Conservation (phyloP, 345 rosid genomes). For the Dovyalis caffra region DNA sequence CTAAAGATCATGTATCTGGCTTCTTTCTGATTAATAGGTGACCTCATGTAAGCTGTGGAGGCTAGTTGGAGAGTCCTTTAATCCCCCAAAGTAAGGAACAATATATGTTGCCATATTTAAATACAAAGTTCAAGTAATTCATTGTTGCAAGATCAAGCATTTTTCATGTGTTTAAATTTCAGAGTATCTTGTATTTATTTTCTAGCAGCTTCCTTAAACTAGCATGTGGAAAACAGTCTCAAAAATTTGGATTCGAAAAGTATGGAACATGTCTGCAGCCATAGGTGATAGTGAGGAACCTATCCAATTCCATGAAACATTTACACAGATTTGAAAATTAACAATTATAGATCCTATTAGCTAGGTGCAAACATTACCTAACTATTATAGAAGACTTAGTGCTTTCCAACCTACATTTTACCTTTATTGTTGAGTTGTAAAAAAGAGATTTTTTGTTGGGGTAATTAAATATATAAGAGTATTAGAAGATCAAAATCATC, state of each 20-base stretch:
- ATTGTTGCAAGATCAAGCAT: neutral
- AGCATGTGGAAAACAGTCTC: neutral
- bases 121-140: neutral
- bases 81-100: slow-evolving; percentile 70
- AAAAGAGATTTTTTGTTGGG: neutral
- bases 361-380: neutral
- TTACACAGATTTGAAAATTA: neutral
- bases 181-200: neutral
- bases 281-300: neutral
- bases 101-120: neutral
- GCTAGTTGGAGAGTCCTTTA: slow-evolving; percentile 81
- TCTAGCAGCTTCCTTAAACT: neutral
- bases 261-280: neutral
- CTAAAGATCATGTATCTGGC: neutral
- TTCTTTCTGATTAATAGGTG: slow-evolving; percentile 5
- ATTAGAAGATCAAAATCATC: neutral
- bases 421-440: neutral
- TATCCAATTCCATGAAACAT: neutral
- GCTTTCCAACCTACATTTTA: neutral
- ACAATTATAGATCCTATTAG: neutral
- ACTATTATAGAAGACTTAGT: neutral
- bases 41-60: slow-evolving; percentile 66
- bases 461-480: neutral
- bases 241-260: neutral
- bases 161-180: neutral